Evolutionary conservation across 805 yeast species (phyloP).

Genomic region (Zygoascus tannicola): DNA sequence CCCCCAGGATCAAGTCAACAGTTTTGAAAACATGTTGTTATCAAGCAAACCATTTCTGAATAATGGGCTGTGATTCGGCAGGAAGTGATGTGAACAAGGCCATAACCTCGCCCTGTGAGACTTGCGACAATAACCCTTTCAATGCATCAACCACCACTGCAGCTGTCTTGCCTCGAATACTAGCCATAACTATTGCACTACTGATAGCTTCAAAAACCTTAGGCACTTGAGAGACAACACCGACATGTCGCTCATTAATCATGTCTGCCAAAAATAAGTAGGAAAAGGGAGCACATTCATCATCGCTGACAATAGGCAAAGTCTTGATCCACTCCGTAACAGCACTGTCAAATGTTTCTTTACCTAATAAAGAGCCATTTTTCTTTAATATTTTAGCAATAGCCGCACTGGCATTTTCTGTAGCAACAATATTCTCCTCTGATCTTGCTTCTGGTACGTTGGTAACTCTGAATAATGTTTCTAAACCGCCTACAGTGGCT

Average conservation of each 20-base stretch:
- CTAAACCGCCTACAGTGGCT: constrained; percentile 60
- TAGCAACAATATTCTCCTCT: constrained; percentile 78
- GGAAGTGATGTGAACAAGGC: constrained; percentile 53
- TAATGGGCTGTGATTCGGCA: constrained; percentile 48
- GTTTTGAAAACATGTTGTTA: not conserved
- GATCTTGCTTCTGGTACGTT: constrained; percentile 71
- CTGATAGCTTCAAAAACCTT: constrained; percentile 59
- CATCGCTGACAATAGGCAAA: constrained; percentile 76
- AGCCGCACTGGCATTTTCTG: constrained; percentile 76
- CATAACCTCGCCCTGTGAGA: constrained; percentile 66
- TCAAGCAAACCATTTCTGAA: constrained; percentile 45
- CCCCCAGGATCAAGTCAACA: not conserved
- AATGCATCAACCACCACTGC: constrained; percentile 52
- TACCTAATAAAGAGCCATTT: constrained; percentile 46
- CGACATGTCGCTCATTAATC: constrained; percentile 57
- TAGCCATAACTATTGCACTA: constrained; percentile 60
- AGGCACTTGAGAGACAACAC: constrained; percentile 45
- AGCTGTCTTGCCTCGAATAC: constrained; percentile 66
- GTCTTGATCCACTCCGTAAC: constrained; percentile 70
- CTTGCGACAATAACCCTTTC: constrained; percentile 49
- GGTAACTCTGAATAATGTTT: constrained; percentile 62
- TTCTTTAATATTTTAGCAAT: constrained; percentile 74
- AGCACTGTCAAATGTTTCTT: constrained; percentile 44
- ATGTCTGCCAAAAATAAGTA: constrained; percentile 67
- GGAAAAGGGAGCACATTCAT: constrained; percentile 78